Evolutionary conservation across 441 rosid species (phyloP), one percentile per base, ranked within the genome.

Genomic region (Pelargonium exstipulatum): DNA sequence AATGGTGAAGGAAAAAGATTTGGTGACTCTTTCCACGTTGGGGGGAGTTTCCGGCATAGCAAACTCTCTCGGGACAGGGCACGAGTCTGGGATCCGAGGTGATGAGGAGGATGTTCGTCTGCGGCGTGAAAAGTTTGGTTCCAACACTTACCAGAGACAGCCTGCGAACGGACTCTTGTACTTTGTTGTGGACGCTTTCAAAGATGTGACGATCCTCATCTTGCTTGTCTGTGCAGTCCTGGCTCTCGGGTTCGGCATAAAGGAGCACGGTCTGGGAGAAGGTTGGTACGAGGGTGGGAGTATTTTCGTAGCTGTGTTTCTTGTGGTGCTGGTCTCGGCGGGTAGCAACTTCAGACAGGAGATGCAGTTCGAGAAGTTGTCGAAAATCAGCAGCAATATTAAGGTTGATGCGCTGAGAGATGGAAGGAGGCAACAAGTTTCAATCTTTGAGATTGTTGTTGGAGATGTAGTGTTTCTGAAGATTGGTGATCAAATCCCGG

Each of bases 241-340:
- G 55, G 42, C 93, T 22, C 90, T 90, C 42, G 91, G 85, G 20
- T 86, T 90, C 17, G 96, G 93, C 13, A 82, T 90, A 75, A 86
- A 83, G 69, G 88, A 86, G 68, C 78, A 87, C 22, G 90, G 91
- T 40, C 71, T 74, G 9, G 48, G 62, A 14, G 90, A 87, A 66
- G 95, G 95, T 4, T 89, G 92, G 92, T 89, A 87, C n/a, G 90
- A 89, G 71, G 92, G 95, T 14, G 93, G 93, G 42, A 90, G 96
- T 26, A 90, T 88, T 62, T 86, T 86, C 20, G 82, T 90, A 9
- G 96, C 91, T 4, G 91, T 90, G 22, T 86, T 88, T 71, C 85
- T 86, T 18, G 96, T 90, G 17, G 75, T 90, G 5, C 79, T 74
- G 9, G 91, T 90, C 67, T 90, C 90, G 62, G 91, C 96, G 16